These are phyloP conservation scores for Coriolopsis trogii DNA, from an alignment of 1,284 basidiomycete genomes.

Conservation along the genomic window DNA sequence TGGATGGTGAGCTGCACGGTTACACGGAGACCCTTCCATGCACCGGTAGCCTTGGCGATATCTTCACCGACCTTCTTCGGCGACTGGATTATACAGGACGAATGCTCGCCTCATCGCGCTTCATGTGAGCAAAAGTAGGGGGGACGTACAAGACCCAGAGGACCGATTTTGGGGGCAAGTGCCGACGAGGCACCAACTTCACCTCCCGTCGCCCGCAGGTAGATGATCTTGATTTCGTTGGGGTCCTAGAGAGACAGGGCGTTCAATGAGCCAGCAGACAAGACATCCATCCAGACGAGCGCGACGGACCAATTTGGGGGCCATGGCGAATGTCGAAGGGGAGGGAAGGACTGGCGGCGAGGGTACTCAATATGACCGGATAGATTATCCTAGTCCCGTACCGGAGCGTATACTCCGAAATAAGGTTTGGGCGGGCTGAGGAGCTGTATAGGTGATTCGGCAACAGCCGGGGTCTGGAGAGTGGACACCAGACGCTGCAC, in stretches of 20 bases:
- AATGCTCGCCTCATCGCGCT: too few relatives aligned
- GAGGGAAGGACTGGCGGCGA: constrained; percentile 30
- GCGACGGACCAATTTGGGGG: constrained; percentile 75
- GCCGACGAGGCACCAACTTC: constrained; percentile 99
- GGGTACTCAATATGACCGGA: constrained; percentile 25
- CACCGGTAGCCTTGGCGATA: constrained; percentile 98
- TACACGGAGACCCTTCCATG: constrained; percentile 99
- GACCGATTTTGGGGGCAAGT: constrained; percentile 99
- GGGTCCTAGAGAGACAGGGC: constrained; percentile 67
- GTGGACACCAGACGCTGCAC: constrained; percentile 10
- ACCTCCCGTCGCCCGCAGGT: constrained; percentile 98
- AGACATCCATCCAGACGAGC: not conserved
- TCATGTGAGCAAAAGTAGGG: too few relatives aligned
- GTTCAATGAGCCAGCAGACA: not conserved
- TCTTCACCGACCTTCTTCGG: constrained; percentile 99
- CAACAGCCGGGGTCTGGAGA: constrained; percentile 9
- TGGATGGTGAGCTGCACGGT: constrained; percentile 99
- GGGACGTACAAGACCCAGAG: constrained; percentile 92
- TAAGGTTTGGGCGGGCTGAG: constrained; percentile 55
- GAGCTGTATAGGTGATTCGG: constrained; percentile 53
- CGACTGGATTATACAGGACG: constrained; percentile 61
- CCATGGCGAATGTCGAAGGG: constrained; percentile 50
- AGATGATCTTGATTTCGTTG: constrained; percentile 97
- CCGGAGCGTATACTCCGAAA: constrained; percentile 30
- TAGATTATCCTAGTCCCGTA: constrained; percentile 23